Conservation (phyloP, 352 stramenopile species). For the Globisporangium ultimum region DNA sequence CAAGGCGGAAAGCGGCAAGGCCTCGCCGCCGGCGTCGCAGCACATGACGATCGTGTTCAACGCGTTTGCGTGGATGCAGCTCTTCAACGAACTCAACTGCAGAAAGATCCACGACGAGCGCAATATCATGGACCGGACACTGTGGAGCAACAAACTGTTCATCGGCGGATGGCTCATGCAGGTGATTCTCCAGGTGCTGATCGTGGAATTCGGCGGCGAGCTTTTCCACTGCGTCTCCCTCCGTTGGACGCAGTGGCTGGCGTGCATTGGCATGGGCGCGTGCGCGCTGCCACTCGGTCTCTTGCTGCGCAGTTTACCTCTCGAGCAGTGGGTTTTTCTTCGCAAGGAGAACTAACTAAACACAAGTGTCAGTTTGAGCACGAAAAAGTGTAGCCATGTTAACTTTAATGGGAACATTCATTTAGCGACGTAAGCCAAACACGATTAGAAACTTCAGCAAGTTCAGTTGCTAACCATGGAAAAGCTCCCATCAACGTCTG, state of each 20-base stretch:
- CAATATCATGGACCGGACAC: too few relatives aligned
- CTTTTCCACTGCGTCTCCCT: conserved; percentile 21
- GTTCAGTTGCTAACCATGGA: too few relatives aligned
- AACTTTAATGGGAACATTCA: too few relatives aligned
- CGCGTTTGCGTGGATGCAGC: conserved; percentile 96
- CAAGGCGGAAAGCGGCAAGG: too few relatives aligned
- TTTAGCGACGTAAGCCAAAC: too few relatives aligned
- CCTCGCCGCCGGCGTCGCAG: too few relatives aligned
- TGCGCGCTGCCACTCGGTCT: conserved; percentile 32
- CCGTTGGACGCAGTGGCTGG: conserved; percentile 17
- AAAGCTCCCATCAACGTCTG: too few relatives aligned
- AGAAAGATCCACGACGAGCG: conserved; percentile 77
- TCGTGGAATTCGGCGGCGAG: conserved; percentile 85
- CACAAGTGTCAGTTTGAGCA: too few relatives aligned
- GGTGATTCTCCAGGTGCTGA: conserved; percentile 83
- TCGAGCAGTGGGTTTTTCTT: too few relatives aligned
- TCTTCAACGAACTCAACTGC: conserved; percentile 89
- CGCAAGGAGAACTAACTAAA: too few relatives aligned
- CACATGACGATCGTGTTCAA: conserved; percentile 98
- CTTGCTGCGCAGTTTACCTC: neutral
- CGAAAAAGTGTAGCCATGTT: too few relatives aligned
- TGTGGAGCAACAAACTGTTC: conserved; percentile 51
- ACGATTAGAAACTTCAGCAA: too few relatives aligned
- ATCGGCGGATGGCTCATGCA: conserved; percentile 75
- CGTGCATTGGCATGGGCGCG: conserved; percentile 18